These are phyloP conservation scores for Euphrasia confusa DNA, from an alignment of 257 asterid genomes.

Conservation along the genomic window DNA sequence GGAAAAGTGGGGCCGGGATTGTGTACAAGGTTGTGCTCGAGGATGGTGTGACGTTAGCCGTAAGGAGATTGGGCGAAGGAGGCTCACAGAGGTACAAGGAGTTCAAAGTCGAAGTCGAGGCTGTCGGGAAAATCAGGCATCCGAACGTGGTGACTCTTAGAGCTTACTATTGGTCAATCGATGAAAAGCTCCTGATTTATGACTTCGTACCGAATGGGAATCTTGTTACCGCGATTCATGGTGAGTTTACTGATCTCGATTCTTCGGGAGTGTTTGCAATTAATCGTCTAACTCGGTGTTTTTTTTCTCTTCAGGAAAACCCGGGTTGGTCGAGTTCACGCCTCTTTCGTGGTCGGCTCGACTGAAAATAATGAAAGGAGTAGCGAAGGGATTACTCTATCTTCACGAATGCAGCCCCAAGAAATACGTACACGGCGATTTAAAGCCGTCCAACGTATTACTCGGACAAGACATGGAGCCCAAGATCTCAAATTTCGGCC, in stretches of 20 bases:
- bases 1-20: conserved; percentile 87
- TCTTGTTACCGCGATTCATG: conserved; percentile 75
- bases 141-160: conserved; percentile 63
- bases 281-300: neutral
- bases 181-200: conserved; percentile 82
- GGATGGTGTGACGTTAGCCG: conserved; percentile 74
- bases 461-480: conserved; percentile 80
- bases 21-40: conserved; percentile 91
- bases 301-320: conserved; percentile 49
- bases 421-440: conserved; percentile 87
- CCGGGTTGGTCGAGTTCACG: conserved; percentile 51
- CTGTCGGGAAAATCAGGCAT: conserved; percentile 85
- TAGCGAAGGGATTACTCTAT: conserved; percentile 67
- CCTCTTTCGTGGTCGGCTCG: conserved; percentile 73
- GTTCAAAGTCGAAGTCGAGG: conserved; percentile 83
- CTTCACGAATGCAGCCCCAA: conserved; percentile 90
- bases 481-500: conserved; percentile 82
- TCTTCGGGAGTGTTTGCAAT: neutral
- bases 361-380: conserved; percentile 77
- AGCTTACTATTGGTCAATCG: conserved; percentile 95
- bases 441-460: conserved; percentile 82
- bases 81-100: conserved; percentile 89
- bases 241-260: conserved; percentile 32
- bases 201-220: conserved; percentile 76
- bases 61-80: conserved; percentile 85